Conservation (phyloP, 2,329 filamentous ascomycete species). For the Diaporthe velutina region DNA sequence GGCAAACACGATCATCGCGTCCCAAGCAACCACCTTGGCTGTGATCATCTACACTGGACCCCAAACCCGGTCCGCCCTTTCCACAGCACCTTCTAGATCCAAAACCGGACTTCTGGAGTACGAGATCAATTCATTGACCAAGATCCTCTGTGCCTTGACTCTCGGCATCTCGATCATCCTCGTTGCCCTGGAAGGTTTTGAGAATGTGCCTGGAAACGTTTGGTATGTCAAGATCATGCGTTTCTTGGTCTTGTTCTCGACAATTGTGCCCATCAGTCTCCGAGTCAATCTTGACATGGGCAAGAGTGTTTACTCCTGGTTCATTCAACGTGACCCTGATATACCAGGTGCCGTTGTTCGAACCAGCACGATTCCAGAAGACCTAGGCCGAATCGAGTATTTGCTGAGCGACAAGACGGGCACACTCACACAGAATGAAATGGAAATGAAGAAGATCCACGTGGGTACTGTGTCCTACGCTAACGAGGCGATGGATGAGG, state of each 20-base stretch:
- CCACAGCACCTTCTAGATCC: conserved; percentile 90
- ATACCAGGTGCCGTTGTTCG: conserved; percentile 94
- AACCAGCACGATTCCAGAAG: conserved; percentile 97
- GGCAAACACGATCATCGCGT: conserved; percentile 97
- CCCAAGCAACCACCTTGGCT: conserved; percentile 88
- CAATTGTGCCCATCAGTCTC: conserved; percentile 96
- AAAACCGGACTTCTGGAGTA: conserved; percentile 95
- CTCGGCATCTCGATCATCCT: conserved; percentile 87
- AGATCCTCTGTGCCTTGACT: conserved; percentile 93
- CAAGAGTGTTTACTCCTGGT: conserved; percentile 95
- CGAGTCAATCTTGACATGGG: conserved; percentile 97
- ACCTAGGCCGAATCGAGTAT: conserved; percentile 95
- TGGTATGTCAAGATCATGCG: conserved; percentile 99
- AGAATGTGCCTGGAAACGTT: conserved; percentile 71
- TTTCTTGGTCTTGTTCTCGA: conserved; percentile 99
- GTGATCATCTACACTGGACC: conserved; percentile 95
- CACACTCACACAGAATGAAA: conserved; percentile 97
- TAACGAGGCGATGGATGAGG: conserved; percentile 99
- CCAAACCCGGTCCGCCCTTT: conserved; percentile 93
- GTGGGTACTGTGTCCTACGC: conserved; percentile 98
- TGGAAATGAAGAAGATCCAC: conserved; percentile 99
- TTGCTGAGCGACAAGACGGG: conserved; percentile 97
- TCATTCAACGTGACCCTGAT: conserved; percentile 91
- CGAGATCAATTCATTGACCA: conserved; percentile 97
- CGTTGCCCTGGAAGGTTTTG: conserved; percentile 88